Conservation (phyloP, 352 stramenopile genomes). For the Ophiocytium majus region DNA sequence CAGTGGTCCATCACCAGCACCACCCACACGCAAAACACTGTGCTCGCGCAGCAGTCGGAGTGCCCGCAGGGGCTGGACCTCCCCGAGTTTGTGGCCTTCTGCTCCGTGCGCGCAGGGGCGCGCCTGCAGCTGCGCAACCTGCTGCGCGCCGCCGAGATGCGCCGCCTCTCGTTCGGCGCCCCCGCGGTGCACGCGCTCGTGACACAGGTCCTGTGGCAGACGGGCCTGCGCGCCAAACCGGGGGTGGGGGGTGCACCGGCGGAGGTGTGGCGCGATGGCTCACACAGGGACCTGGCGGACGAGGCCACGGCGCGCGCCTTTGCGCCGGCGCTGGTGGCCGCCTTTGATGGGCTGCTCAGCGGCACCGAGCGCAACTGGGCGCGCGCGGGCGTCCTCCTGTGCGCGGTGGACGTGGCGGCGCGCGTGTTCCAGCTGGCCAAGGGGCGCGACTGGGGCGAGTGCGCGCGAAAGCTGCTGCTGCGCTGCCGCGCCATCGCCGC, state of each 20-base stretch:
- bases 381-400: background rate
- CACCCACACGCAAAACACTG: background rate
- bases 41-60: background rate
- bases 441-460: background rate
- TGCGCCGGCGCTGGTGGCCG: background rate
- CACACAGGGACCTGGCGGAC: background rate
- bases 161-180: background rate
- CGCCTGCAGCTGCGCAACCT: conserved; percentile 6
- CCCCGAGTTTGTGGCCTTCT: background rate
- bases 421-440: background rate
- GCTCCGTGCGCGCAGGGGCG: background rate
- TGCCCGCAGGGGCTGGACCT: background rate
- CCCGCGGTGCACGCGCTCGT: background rate
- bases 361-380: background rate
- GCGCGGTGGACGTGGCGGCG: background rate
- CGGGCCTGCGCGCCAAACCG: too few species aligned
- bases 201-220: background rate
- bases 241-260: background rate
- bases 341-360: background rate
- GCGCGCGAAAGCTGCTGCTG: background rate
- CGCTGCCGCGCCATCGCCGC: background rate
- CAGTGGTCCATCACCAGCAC: background rate
- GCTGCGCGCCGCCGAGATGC: background rate
- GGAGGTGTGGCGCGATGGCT: background rate
- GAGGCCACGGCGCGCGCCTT: background rate